A percentile compares a stretch with the other conserved stretches of the same genome.
Conservation (phyloP, 192 early-diverging fungal species). For the Anaeromyces robustus region DNA sequence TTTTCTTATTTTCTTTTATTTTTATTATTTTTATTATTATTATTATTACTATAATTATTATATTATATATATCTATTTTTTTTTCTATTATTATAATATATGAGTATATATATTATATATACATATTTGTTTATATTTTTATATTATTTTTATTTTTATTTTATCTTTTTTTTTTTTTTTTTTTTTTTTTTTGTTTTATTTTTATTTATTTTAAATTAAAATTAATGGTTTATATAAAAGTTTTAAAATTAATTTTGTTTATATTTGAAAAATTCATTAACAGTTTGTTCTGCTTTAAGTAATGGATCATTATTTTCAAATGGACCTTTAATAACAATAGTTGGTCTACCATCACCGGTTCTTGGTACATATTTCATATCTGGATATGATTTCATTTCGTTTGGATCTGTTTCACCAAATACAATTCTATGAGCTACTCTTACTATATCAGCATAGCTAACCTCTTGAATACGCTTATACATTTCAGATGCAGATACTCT, state of each 20-base stretch:
- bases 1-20: no score
- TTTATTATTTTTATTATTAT: no score
- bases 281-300: background rate
- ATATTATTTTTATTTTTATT: no score
- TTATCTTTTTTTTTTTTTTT: background rate
- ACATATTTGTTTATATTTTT: no score
- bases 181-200: background rate
- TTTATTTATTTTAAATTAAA: background rate
- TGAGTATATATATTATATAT: no score
- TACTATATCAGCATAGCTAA: slow-evolving; percentile 57
- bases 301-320: slow-evolving; percentile 3
- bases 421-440: slow-evolving; percentile 58
- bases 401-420: slow-evolving; percentile 33
- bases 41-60: no score
- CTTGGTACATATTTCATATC: slow-evolving; percentile 1
- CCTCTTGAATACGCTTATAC: slow-evolving; percentile 60
- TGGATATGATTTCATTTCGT: slow-evolving; percentile 23
- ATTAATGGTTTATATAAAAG: no score
- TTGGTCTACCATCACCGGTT: slow-evolving; percentile 26
- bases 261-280: background rate
- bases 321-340: slow-evolving; percentile 40
- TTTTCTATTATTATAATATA: no score
- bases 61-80: no score
- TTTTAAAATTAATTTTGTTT: background rate
- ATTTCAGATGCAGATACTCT: slow-evolving; percentile 62